Base-by-base conservation (phyloP, 139 green algal genomes). In the Monoraphidium neglectum region DNA sequence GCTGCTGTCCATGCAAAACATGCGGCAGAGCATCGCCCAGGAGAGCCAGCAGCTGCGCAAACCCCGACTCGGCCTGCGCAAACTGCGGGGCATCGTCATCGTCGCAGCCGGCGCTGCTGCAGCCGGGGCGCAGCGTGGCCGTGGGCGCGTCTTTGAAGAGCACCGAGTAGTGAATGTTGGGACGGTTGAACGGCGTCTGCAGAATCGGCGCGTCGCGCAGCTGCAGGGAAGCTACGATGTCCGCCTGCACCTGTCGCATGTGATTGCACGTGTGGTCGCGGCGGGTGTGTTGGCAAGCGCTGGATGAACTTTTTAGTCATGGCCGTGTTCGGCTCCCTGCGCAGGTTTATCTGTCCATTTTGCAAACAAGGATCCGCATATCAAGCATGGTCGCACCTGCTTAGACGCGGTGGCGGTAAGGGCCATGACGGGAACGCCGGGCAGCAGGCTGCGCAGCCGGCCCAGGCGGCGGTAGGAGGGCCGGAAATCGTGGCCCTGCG, bases 101-200 rank as follows among this genome's bases (percentile, higher is more conserved):
- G 43, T 51, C 43, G 8, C 43, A 8, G 43, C 43, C 43, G 43
- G 8, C 43, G 43, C n/a, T n/a, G n/a, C n/a, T n/a, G n/a, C n/a
- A n/a, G n/a, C n/a, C n/a, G n/a, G n/a, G n/a, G n/a, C n/a, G n/a
- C n/a, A n/a, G n/a, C n/a, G n/a, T 12, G 8, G 43, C 8, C 43
- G 43, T 21, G 8, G 43, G 47, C 23, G 72, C 49, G 46, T 79
- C 73, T 23, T 67, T 62, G 12, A 73, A 47, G 35, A 62, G 53
- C n/a, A 90, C 78, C 0, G 56, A 65, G 78, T 87, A 92, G 28
- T 60, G 65, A 61, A 92, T 92, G 82, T 92, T 92, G 61, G 82
- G 85, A 0, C 88, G 73, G 77, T 92, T 87, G 73, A 92, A 92
- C 61, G 59, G 80, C 23, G 66, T 65, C 0, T 78, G 30, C 38